Conservation (phyloP, 495 filamentous ascomycete genomes). For the Sordaria brevicollis region DNA sequence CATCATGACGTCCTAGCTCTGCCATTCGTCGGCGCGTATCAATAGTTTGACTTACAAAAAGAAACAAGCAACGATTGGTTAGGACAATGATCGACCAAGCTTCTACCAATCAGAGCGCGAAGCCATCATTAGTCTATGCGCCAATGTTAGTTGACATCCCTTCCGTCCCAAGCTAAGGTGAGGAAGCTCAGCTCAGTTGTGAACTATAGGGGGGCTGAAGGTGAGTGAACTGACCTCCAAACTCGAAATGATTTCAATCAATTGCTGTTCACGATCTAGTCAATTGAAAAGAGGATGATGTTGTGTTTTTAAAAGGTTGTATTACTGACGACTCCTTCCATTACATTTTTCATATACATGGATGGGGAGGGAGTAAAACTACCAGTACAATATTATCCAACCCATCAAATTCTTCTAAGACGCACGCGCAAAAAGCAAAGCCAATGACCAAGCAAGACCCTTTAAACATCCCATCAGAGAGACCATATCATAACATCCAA, state of each 20-base stretch:
- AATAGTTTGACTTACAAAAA: not conserved
- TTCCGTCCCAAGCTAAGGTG: not conserved
- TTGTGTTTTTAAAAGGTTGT: not conserved
- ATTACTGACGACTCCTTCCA: conserved; percentile 16
- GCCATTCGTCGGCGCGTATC: not conserved
- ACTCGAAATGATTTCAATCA: not conserved
- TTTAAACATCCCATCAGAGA: too few species aligned
- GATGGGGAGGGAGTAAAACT: conserved; percentile 6
- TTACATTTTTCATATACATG: conserved; percentile 29
- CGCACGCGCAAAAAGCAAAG: not conserved
- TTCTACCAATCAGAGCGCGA: not conserved
- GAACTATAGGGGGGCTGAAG: too few species aligned
- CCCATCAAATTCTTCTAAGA: not conserved
- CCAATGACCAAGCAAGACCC: too few species aligned
- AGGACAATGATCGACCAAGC: not conserved
- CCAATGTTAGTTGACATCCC: not conserved
- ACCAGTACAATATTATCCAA: conserved; percentile 3
- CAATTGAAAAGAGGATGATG: not conserved
- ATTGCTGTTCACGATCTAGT: not conserved
- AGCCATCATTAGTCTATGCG: not conserved
- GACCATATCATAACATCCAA: not conserved
- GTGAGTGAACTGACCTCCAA: not conserved
- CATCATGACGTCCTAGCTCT: not conserved
- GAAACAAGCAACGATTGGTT: not conserved
- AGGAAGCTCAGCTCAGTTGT: too few species aligned